Evolutionary conservation across 202 grass and related monocot genomes (phyloP).

Genomic region (Bolboschoenoplectus hybrid): DNA sequence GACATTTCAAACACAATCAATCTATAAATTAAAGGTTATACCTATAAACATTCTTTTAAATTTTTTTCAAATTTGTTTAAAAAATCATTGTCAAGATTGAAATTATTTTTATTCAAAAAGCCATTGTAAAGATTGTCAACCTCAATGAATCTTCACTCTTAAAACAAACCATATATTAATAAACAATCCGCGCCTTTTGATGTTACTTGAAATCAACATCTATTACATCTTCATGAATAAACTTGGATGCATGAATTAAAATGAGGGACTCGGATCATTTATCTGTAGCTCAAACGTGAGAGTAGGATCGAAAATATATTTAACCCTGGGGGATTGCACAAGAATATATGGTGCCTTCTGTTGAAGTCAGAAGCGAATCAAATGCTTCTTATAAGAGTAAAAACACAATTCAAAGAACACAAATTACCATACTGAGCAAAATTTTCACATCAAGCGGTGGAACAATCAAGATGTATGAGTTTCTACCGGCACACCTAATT

Average conservation of each 20-base stretch:
- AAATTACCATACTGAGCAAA: background rate
- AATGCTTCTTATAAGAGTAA: background rate
- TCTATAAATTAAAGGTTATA: too few species aligned
- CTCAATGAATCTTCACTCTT: background rate
- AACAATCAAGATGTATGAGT: background rate
- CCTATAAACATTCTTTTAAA: too few species aligned
- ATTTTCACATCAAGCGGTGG: slow-evolving; percentile 18
- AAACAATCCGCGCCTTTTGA: background rate
- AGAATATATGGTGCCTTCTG: background rate
- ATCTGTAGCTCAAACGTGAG: background rate
- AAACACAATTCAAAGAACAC: background rate
- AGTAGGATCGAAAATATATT: background rate
- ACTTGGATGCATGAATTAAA: background rate
- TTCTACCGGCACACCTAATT: background rate
- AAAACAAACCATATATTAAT: background rate
- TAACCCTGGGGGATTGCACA: background rate
- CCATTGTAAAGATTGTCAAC: too few species aligned
- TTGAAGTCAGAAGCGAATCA: background rate
- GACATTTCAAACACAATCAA: too few species aligned
- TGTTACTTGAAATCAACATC: background rate
- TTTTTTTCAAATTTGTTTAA: too few species aligned
- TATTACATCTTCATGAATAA: background rate
- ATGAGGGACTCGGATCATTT: background rate
- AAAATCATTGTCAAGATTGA: too few species aligned
- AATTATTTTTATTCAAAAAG: too few species aligned